phyloP scores from a whole-genome alignment of 495 filamentous ascomycete species.

The Aspergillus sclerotiicarbonarius region DNA sequence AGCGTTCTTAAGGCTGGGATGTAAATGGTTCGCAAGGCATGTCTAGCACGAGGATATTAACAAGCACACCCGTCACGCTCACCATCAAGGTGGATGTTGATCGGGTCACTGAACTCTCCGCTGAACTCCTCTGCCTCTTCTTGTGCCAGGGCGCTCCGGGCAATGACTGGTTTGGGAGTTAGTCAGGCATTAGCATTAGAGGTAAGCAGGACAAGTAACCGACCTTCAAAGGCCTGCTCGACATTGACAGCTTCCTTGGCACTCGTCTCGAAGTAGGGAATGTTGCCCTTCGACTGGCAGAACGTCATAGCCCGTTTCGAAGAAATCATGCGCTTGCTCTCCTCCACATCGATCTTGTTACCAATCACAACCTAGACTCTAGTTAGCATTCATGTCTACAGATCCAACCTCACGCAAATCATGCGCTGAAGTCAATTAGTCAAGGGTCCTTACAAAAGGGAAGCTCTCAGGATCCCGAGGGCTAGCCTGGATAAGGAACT shows the following conservation, averaged over 20 bases:
- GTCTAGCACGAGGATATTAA: constrained; percentile 46
- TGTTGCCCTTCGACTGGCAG: constrained; percentile 94
- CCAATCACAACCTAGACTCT: constrained; percentile 75
- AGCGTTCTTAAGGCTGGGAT: constrained; percentile 1
- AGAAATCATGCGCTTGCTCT: constrained; percentile 95
- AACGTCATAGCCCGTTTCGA: constrained; percentile 94
- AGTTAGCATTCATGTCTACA: neutral
- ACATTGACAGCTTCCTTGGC: constrained; percentile 98
- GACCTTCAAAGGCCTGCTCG: constrained; percentile 97
- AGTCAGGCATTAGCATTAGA: constrained; percentile 7
- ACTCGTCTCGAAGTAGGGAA: constrained; percentile 98
- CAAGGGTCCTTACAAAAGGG: constrained; percentile 76
- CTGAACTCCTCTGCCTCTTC: constrained; percentile 92
- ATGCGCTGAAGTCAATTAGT: neutral
- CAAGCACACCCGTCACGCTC: constrained; percentile 91
- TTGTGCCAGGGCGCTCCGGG: constrained; percentile 88
- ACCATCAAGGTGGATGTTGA: constrained; percentile 92
- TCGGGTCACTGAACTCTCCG: constrained; percentile 93
- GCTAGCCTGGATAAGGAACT: constrained; percentile 96
- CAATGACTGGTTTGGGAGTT: constrained; percentile 68
- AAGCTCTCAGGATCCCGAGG: constrained; percentile 97
- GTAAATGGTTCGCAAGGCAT: constrained; percentile 21
- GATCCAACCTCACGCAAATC: neutral
- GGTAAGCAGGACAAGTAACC: constrained; percentile 10
- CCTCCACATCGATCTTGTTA: constrained; percentile 99